Base-by-base conservation (phyloP, 768 basidiomycete species). In the Gautieria morchelliformis region DNA sequence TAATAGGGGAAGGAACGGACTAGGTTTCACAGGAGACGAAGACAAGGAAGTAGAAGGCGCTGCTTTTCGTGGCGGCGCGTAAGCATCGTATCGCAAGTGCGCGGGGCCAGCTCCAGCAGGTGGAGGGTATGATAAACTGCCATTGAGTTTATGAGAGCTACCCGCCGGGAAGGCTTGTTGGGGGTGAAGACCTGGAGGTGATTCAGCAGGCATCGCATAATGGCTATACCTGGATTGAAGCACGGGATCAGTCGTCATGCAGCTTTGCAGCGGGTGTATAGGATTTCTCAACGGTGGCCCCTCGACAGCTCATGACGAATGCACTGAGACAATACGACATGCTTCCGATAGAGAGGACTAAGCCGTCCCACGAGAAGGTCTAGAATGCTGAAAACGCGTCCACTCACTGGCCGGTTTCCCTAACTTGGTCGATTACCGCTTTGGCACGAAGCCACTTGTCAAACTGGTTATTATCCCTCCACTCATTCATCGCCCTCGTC, bases 381-480 rank as follows among this genome's bases (percentile, higher is more conserved):
- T 37, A 20, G 6, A 37, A 20, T 8, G 37, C 24, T 40, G 33
- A 19, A 52, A 52, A 39, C 33, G 32, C 53, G 32, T 40, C 20
- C 37, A 82, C 87, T 79, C 69, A 92, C 89, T 72, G 70, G 69
- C 86, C 85, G 41, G 73, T 72, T 60, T 69, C 74, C 62, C 84
- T 78, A 52, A 90, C 85, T 71, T 87, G 84, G 52, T 75, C 68
- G 50, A 91, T 67, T 58, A 91, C 78, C 37, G 74, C 73, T 67
- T 83, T 84, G 22, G 84, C 88, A 63, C 79, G 86, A 58, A 72
- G 68, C 82, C 85, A 91, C 66, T 78, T 82, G 62, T 85, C 86
- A 50, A 78, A 71, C 57, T 76, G 73, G 65, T 78, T 80, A 1
- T 70, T 67, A 52, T 68, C 67, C 65, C 78, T 78, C 84, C 86